phyloP scores from a whole-genome alignment of 2,329 filamentous ascomycete genomes.

The Cylindrodendrum hubeiense region DNA sequence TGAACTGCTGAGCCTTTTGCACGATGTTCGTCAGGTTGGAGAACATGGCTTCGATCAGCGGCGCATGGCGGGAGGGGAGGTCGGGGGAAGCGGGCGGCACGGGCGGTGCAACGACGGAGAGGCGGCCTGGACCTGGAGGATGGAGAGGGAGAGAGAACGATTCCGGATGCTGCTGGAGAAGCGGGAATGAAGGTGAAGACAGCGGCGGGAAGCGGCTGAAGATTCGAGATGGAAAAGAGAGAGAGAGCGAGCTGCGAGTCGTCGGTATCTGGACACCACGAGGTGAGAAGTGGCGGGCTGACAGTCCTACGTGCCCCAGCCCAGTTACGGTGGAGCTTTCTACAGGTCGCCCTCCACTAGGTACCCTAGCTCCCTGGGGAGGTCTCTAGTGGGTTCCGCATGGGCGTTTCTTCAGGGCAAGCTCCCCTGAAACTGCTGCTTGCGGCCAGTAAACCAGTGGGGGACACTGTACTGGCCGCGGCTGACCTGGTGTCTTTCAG shows the following conservation, averaged over 20 bases:
- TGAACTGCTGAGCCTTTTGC: conserved; percentile 94
- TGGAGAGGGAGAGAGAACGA: neutral
- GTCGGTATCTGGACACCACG: conserved; percentile 2
- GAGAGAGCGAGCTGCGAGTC: neutral
- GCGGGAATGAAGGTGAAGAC: neutral
- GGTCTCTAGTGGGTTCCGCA: neutral
- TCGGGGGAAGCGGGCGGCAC: conserved; percentile 22
- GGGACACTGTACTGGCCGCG: neutral
- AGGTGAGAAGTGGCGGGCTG: neutral
- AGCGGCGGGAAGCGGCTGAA: neutral
- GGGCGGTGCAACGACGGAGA: conserved; percentile 30
- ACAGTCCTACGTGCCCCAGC: conserved; percentile 1
- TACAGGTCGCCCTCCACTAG: conserved; percentile 4
- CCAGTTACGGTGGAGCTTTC: neutral
- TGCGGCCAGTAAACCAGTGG: neutral
- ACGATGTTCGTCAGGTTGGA: conserved; percentile 81
- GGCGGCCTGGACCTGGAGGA: conserved; percentile 7
- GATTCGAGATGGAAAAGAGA: conserved; percentile 9
- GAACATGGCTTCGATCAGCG: conserved; percentile 64
- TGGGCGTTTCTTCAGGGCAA: conserved; percentile 13
- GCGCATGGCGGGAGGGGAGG: conserved; percentile 52
- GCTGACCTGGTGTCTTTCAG: neutral
- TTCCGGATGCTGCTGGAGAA: neutral
- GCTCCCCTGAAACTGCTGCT: conserved; percentile 1
- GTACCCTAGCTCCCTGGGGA: conserved; percentile 2